These are phyloP conservation scores for Pseudocercospora eumusae DNA, from an alignment of 2,329 filamentous ascomycete genomes.

Conservation along the genomic window DNA sequence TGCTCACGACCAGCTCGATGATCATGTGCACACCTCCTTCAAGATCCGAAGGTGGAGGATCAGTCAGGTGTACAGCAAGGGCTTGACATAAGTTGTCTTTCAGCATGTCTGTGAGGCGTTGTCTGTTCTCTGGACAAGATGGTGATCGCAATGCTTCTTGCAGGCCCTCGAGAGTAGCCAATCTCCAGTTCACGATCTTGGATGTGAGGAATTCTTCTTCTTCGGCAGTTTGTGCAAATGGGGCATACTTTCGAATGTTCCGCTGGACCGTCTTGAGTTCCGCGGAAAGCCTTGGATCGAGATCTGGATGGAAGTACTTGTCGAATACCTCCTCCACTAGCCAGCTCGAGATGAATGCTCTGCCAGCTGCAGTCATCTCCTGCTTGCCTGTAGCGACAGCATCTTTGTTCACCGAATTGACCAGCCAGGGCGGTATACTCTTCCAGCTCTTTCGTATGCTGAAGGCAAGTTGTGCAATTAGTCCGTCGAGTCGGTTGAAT, in stretches of 20 bases:
- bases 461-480: conserved; percentile 92
- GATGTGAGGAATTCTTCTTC: conserved; percentile 84
- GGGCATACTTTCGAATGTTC: conserved; percentile 78
- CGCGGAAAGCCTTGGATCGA: conserved; percentile 73
- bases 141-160: conserved; percentile 67
- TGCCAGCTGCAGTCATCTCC: conserved; percentile 95
- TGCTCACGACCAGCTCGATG: conserved; percentile 82
- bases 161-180: conserved; percentile 91
- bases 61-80: conserved; percentile 71
- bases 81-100: conserved; percentile 69
- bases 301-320: conserved; percentile 85
- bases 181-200: conserved; percentile 89
- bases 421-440: conserved; percentile 76
- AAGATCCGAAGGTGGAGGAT: conserved; percentile 77
- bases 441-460: conserved; percentile 96
- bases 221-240: conserved; percentile 73
- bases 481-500: conserved; percentile 87
- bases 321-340: conserved; percentile 89
- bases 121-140: conserved; percentile 65
- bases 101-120: conserved; percentile 57
- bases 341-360: conserved; percentile 86
- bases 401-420: conserved; percentile 77
- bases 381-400: conserved; percentile 85
- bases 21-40: conserved; percentile 90
- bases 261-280: conserved; percentile 84